Base-by-base conservation (phyloP, 2,329 filamentous ascomycete genomes). In the Beauveria australis region DNA sequence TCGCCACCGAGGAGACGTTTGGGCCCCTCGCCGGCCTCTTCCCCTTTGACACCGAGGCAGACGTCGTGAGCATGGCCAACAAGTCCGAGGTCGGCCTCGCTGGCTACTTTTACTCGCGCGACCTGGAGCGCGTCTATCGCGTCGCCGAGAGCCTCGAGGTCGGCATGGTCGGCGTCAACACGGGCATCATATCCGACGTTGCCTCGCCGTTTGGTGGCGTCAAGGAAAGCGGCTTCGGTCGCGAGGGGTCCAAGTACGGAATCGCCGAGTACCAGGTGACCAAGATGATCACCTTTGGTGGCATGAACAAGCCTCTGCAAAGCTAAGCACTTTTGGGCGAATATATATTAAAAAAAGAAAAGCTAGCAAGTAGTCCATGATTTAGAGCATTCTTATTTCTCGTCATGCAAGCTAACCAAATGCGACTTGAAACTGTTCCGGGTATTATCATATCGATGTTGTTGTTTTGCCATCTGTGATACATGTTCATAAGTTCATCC, bases 1-100 rank as follows among this genome's bases (percentile, higher is more conserved):
- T 97, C 66, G 87, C 90, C 5, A 79, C 79, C 1, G 93, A 97
- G 74, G 94, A 99, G 79, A 99, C 93, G 0, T 99, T 99, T 71
- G 94, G 94, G 0, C 94, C 94, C 3, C 89, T 97, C 0, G 93
- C 92, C 0, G 93, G 89, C 0, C 75, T 97, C 16, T 97, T 97
- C 79, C 82, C 86, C 53, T 99, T 97, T 71, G 83, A 90, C 52
- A 91, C 88, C 0, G 94, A 97, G 75, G 87, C 89, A 58, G 92
- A 97, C 69, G 94, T 96, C 5, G 85, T 97, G 33, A 79, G 83
- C 64, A 76, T 93, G 65, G 93, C 94, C 4, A 99, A 99, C 74
- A 75, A 78, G 47, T 80, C 90, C 1, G 87, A 93, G 57, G 92
- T 97, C 43, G 94, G 94, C 1, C 81, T 99, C 41, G 94, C 93